Percentiles rank a stretch among this genome's conserved stretches.
Evolutionary conservation across 2,329 filamentous ascomycete genomes (phyloP).

Genomic region (Neonectria faginata): DNA sequence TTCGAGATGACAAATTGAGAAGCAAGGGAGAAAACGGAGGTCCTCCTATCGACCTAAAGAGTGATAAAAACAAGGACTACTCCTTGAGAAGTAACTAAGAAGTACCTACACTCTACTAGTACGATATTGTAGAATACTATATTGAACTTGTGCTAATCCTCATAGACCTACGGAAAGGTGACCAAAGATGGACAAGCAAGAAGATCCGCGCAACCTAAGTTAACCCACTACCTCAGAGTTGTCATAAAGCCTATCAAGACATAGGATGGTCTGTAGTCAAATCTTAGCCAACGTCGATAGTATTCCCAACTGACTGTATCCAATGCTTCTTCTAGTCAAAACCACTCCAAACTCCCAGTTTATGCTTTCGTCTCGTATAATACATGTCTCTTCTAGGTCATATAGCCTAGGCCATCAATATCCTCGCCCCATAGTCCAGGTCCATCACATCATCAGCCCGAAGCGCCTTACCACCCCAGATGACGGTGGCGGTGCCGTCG

Average conservation of each 20-base stretch:
- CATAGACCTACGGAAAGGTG: too few relatives aligned
- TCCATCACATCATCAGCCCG: conserved; percentile 64
- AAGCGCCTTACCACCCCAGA: conserved; percentile 62
- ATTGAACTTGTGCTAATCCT: too few relatives aligned
- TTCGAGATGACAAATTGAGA: too few relatives aligned
- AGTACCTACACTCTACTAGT: too few relatives aligned
- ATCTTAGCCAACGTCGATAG: neutral
- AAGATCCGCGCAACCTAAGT: too few relatives aligned
- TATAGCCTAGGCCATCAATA: conserved; percentile 45
- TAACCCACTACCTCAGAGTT: too few relatives aligned
- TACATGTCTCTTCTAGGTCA: neutral
- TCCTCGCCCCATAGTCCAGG: conserved; percentile 62
- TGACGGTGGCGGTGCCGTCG: conserved; percentile 61
- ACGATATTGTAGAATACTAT: too few relatives aligned
- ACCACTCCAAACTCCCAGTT: conserved; percentile 18
- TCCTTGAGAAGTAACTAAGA: too few relatives aligned
- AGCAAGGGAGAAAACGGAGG: too few relatives aligned
- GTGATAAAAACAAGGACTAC: too few relatives aligned
- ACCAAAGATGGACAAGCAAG: too few relatives aligned
- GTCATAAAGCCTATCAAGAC: neutral
- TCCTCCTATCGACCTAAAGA: too few relatives aligned
- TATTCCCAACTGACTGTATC: neutral
- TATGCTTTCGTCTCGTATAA: conserved; percentile 3
- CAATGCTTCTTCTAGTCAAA: neutral
- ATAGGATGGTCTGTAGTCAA: neutral